Base-by-base conservation (phyloP, 768 basidiomycete species). In the Agrocybe chaxingu region DNA sequence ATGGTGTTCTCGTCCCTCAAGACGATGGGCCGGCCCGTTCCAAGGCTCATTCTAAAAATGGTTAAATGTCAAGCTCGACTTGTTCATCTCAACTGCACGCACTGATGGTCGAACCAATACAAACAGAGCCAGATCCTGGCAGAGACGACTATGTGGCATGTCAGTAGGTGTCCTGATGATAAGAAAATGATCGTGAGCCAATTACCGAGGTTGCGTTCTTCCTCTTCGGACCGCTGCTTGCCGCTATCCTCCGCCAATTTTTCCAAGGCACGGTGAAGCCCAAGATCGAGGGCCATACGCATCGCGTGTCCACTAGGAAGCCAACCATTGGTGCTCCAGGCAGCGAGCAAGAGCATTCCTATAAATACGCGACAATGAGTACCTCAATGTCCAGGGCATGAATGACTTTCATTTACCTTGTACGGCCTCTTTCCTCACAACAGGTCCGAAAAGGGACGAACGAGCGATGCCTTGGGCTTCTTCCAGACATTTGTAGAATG, bases 21-120 rank as follows among this genome's bases (percentile, higher is more conserved):
- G 33, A 97, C 84, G 50, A 96, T 84, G 5, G 94, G 94, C 34
- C 93, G 82, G 42, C 93, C 94, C 5, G 90, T 95, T 3, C 92
- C 92, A 52, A 97, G 73, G 66, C 90, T 92, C 85, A 94, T 89
- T 66, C 90, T 92, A 51, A 31, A 50, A 56, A 51, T 35, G 51
- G 19, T 16, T 29, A 31, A 39, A 51, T 58, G 55, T 38, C 31
- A 53, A 32, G 45, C 39, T 8, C 55, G 46, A 45, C 43, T 40
- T 45, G 50, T 57, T 44, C 32, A 48, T 39, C 18, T 47, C 48
- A 30, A 74, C 40, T 31, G 47, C 41, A 57, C 59, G n/a, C 7
- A 92, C 91, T 94, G 89, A 70, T 94, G 93, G 71, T 96, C 94
- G 61, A 96, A 92, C 90, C 92, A 92, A 65, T 95, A 96, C 38